Percentiles rank a stretch among this genome's conserved stretches.
These are phyloP conservation scores for Senna siamea DNA, from an alignment of 306 rosid species.

Conservation along the genomic window DNA sequence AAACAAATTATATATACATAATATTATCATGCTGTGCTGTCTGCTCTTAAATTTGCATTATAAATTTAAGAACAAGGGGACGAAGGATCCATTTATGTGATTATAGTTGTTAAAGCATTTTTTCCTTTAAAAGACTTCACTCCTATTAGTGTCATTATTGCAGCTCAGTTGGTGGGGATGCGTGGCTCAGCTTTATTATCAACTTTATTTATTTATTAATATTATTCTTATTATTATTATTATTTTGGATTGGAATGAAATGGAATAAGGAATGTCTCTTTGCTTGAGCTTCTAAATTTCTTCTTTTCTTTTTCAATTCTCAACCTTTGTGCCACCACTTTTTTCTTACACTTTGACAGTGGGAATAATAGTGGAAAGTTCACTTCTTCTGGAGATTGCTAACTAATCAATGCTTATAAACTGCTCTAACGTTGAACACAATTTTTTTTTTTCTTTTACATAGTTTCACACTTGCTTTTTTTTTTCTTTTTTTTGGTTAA, in stretches of 20 bases:
- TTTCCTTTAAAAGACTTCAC: conserved; percentile 46
- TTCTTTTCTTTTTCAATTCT: conserved; percentile 14
- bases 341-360: conserved; percentile 47
- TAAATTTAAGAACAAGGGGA: too few species aligned
- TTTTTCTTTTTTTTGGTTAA: neutral
- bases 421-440: too few species aligned
- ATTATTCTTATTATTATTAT: neutral
- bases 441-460: too few species aligned
- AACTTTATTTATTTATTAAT: conserved; percentile 38
- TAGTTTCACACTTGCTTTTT: neutral
- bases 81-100: conserved; percentile 44
- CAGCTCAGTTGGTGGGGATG: conserved; percentile 58
- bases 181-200: conserved; percentile 41
- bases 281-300: conserved; percentile 53
- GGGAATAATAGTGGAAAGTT: conserved; percentile 17
- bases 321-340: conserved; percentile 47
- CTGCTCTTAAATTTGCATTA: too few species aligned
- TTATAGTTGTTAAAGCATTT: conserved; percentile 47
- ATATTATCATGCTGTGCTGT: too few species aligned
- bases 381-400: conserved; percentile 4
- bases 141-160: conserved; percentile 64
- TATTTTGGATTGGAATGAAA: conserved; percentile 30
- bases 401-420: conserved; percentile 18
- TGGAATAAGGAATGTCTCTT: conserved; percentile 55
- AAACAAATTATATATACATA: too few species aligned